phyloP scores from a whole-genome alignment of 1,284 basidiomycete genomes.

The Afroboletus lepidellus region DNA sequence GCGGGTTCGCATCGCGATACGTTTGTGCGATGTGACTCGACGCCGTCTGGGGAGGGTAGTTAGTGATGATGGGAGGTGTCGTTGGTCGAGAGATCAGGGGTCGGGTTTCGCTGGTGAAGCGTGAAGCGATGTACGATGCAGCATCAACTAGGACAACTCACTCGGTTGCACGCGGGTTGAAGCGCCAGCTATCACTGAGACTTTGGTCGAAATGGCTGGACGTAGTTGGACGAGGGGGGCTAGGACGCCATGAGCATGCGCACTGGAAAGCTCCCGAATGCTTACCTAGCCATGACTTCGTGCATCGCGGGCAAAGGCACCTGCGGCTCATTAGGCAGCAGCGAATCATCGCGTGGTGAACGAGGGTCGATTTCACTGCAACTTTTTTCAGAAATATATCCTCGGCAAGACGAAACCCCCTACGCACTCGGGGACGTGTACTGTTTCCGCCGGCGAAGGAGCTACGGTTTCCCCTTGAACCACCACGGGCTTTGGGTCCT shows the following conservation, averaged over 20 bases:
- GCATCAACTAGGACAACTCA: slow-evolving; percentile 9
- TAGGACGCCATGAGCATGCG: slow-evolving; percentile 6
- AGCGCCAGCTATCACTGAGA: slow-evolving; percentile 17
- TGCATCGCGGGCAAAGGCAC: slow-evolving; percentile 39
- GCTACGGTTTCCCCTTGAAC: slow-evolving; percentile 12
- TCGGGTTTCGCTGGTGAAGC: slow-evolving; percentile 36
- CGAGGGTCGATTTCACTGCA: slow-evolving; percentile 33
- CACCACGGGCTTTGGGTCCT: slow-evolving; percentile 33
- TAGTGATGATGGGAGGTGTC: slow-evolving; percentile 33
- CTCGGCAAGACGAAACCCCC: slow-evolving; percentile 3
- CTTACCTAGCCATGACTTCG: slow-evolving; percentile 39
- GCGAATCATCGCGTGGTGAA: slow-evolving; percentile 34
- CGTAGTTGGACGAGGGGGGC: slow-evolving; percentile 22
- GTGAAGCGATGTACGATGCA: slow-evolving; percentile 4
- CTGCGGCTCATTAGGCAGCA: slow-evolving; percentile 27
- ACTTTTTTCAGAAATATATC: neutral
- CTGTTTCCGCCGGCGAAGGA: slow-evolving; percentile 29
- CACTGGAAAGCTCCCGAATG: neutral
- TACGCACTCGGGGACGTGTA: slow-evolving; percentile 28
- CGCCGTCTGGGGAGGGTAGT: slow-evolving; percentile 16
- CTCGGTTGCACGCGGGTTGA: slow-evolving; percentile 16
- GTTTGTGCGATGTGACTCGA: slow-evolving; percentile 25
- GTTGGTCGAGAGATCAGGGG: slow-evolving; percentile 35
- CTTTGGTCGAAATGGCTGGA: slow-evolving; percentile 29
- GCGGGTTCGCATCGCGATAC: slow-evolving; percentile 20